These are phyloP conservation scores for Theileria luwenshuni DNA, from an alignment of 169 alveolate species.

Conservation along the genomic window DNA sequence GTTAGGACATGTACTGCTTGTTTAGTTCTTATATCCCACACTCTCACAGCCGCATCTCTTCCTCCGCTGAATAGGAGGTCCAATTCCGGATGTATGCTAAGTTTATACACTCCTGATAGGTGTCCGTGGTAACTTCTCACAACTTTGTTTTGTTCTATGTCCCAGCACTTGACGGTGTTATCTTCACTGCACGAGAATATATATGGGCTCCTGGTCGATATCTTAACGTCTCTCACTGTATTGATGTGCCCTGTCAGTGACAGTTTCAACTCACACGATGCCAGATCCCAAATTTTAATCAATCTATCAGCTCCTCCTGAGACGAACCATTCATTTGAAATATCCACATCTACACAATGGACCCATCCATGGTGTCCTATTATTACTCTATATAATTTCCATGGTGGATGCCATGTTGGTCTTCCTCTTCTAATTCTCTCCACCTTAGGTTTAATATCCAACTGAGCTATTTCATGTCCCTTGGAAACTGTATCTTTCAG, in stretches of 20 bases:
- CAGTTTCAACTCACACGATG: conserved; percentile 92
- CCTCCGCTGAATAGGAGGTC: conserved; percentile 97
- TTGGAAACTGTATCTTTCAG: conserved; percentile 52
- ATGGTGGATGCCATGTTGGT: conserved; percentile 95
- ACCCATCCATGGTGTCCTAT: conserved; percentile 99
- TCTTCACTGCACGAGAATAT: conserved; percentile 98
- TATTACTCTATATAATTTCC: conserved; percentile 95
- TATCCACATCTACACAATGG: conserved; percentile 94
- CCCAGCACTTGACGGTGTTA: conserved; percentile 97
- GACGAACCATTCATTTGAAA: conserved; percentile 94
- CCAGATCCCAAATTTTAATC: conserved; percentile 98
- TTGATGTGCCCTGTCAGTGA: conserved; percentile 97
- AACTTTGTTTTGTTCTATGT: conserved; percentile 95
- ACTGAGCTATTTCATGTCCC: conserved; percentile 72
- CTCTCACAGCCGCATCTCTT: conserved; percentile 96
- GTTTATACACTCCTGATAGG: conserved; percentile 92
- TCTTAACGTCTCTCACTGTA: conserved; percentile 91
- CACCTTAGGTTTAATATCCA: conserved; percentile 67
- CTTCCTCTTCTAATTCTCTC: conserved; percentile 61
- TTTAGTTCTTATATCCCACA: conserved; percentile 99
- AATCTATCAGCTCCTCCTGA: conserved; percentile 96
- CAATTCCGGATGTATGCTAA: conserved; percentile 95
- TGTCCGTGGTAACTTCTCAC: conserved; percentile 97
- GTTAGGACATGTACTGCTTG: conserved; percentile 89
- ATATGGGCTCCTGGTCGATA: conserved; percentile 95